These are phyloP conservation scores for Pholiota microspora DNA, from an alignment of 768 basidiomycete genomes.

Conservation along the genomic window DNA sequence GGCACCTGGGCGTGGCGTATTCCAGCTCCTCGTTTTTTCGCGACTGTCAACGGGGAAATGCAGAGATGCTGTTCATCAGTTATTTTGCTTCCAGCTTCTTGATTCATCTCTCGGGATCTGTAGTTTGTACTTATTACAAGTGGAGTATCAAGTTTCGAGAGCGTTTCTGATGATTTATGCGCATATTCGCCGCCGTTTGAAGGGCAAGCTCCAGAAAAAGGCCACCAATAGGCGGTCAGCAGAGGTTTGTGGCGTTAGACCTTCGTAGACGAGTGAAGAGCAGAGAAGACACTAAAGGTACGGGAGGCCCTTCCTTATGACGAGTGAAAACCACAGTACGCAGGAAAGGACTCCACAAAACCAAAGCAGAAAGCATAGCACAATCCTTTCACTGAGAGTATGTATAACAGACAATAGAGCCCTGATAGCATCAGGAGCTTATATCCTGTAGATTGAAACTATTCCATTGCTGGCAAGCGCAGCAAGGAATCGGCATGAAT, in stretches of 20 bases:
- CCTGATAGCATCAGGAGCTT: not conserved
- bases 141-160: not conserved
- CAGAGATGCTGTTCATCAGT: not conserved
- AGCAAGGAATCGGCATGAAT: not conserved
- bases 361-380: too few relatives aligned
- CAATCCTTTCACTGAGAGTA: too few relatives aligned
- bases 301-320: too few relatives aligned
- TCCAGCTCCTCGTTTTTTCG: conserved; percentile 1
- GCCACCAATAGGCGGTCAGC: not conserved
- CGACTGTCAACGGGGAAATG: not conserved
- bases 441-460: not conserved
- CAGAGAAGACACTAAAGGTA: too few relatives aligned
- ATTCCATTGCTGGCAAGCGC: not conserved
- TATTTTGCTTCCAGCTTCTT: not conserved
- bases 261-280: not conserved
- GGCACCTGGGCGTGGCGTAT: conserved; percentile 9
- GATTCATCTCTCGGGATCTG: not conserved
- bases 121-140: not conserved
- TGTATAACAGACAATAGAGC: too few relatives aligned
- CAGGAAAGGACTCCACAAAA: too few relatives aligned
- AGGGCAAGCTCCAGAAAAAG: not conserved
- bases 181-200: not conserved
- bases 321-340: too few relatives aligned
- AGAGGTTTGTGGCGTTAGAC: not conserved
- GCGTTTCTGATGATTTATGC: not conserved